Evolutionary conservation across 2,329 filamentous ascomycete genomes (phyloP), one percentile per base, ranked within the genome.

Genomic region (Pseudocercospora ulei): DNA sequence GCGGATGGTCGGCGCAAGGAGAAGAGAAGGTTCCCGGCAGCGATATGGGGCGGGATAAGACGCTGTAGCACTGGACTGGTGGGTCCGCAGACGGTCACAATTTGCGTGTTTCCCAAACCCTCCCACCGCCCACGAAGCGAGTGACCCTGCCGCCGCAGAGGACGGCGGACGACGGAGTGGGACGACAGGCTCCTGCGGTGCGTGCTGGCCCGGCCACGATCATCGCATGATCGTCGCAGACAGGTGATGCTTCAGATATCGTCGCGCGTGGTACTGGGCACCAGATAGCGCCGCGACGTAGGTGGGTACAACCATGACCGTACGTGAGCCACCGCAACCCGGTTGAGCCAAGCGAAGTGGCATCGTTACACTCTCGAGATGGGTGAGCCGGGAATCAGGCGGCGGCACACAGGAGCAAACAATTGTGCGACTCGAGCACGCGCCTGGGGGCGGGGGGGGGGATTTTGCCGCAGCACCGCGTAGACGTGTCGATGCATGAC

Each of bases 51-150:
- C 29, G 30, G 30, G 42, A 34, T 26, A 41, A 38, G 39, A 46
- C 41, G 45, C 35, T 46, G 47, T 48, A 45, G 28, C 40, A 47
- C 47, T 44, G 22, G 18, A 47, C 47, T 44, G 22, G 18, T 37
- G 45, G 30, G 31, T 46, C 42, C 36, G 41, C 40, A 17, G 12
- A 38, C 22, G 34, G 39, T 18, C 42, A 43, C 36, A 44, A 42
- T 41, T 44, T 43, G 42, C 40, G 47, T 50, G 41, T 48, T 42
- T n/a, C n/a, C n/a, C n/a, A n/a, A n/a, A n/a, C n/a, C n/a, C n/a
- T n/a, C n/a, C n/a, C n/a, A n/a, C n/a, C 43, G 37, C 37, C 39
- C 38, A 38, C 24, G 33, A 38, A 47, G 38, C 44, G 41, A 49
- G 27, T 14, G 38, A 42, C 24, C 38, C 33, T 35, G 34, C 30